Evolutionary conservation across 2,329 filamentous ascomycete genomes (phyloP).

Genomic region (Calonectria montana): DNA sequence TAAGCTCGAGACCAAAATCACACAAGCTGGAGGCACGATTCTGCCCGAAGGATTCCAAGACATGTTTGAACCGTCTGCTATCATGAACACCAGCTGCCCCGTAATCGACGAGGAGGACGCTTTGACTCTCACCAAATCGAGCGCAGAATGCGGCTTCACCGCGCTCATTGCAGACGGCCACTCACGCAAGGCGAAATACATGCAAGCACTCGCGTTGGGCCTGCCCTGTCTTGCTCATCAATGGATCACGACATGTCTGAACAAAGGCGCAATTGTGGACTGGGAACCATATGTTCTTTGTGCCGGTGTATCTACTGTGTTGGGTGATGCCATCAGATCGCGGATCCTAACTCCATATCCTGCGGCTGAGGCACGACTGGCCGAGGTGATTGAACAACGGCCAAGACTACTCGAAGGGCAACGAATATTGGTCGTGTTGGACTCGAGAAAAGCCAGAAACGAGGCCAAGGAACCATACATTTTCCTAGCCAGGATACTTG

Average conservation of each 20-base stretch:
- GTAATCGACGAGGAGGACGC: conserved; percentile 44
- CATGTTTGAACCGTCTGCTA: conserved; percentile 70
- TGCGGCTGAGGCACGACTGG: conserved; percentile 65
- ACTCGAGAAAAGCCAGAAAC: conserved; percentile 65
- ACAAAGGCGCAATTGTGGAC: conserved; percentile 70
- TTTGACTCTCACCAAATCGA: conserved; percentile 66
- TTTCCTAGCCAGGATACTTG: conserved; percentile 83
- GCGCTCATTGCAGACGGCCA: conserved; percentile 89
- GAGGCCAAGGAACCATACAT: conserved; percentile 77
- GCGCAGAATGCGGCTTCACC: conserved; percentile 75
- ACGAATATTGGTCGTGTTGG: conserved; percentile 78
- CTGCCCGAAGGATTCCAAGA: conserved; percentile 83
- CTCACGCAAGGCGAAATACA: conserved; percentile 89
- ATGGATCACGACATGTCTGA: conserved; percentile 82
- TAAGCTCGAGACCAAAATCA: conserved; percentile 70
- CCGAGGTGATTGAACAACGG: conserved; percentile 68
- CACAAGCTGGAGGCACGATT: conserved; percentile 77
- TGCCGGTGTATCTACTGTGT: conserved; percentile 81
- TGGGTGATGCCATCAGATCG: conserved; percentile 82
- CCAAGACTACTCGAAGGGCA: conserved; percentile 72
- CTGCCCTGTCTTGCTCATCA: conserved; percentile 85
- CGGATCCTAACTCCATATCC: conserved; percentile 74
- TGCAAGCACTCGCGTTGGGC: conserved; percentile 92
- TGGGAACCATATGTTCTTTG: conserved; percentile 88
- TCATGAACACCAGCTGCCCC: conserved; percentile 48